Evolutionary conservation across 305 asterid species (phyloP), one percentile per base, ranked within the genome.

Genomic region (Fraxinus sp.): DNA sequence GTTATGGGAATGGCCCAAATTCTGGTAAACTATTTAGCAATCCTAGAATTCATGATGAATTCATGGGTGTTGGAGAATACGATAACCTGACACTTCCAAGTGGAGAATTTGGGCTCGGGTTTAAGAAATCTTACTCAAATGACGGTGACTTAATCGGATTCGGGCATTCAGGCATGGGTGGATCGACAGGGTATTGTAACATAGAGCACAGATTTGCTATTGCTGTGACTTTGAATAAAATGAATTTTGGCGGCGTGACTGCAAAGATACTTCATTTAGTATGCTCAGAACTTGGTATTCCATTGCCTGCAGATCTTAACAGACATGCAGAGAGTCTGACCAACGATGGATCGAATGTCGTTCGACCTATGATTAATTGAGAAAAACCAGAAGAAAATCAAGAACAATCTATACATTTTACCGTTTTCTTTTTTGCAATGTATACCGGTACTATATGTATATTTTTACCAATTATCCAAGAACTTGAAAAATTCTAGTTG

Each of bases 151-250:
- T 94, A 87, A 88, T 94, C n/a, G 99, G 99, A 37, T 96, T 94
- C 16, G 99, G 99, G 79, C 99, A 96, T 86, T 92, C 98, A 0
- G 99, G 99, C 26, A 85, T 96, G 80, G 99, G 99, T 32, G 99
- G 99, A 26, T 96, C 99, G 14, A 93, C 95, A 0, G 98, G 97
- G 32, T 92, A 85, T 30, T 94, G 98, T 18, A 91, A 94, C 86
- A 87, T 91, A 20, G 86, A 93, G 7, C 84, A 93, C 87, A 87
- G 95, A 80, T 96, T 96, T 73, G 91, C 97, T 3, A 89, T 96
- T 78, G 90, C 94, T 24, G 90, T 96, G 84, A 96, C 98, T 30
- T 87, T 96, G 76, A 96, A 96, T 85, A 96, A 96, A 83, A 84
- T 96, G 97, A 91, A 93, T 82, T 71, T 91, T 73, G 99, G 99